Base-by-base conservation (phyloP, 768 basidiomycete species). In the Suillus tomentosus region DNA sequence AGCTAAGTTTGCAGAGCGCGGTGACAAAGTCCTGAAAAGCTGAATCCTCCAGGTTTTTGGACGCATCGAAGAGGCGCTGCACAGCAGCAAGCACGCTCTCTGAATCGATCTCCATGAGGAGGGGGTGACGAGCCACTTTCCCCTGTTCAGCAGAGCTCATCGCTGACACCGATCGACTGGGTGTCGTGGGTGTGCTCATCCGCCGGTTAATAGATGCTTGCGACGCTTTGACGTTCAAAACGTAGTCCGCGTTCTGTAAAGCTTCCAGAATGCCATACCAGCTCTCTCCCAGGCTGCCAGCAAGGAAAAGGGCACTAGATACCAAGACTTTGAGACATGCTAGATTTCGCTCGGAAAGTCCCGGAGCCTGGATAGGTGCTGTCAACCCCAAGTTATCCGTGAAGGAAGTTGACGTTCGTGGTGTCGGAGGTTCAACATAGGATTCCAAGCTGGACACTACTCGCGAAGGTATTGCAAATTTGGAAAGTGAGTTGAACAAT, bases 201-300 rank as follows among this genome's bases (percentile, higher is more conserved):
- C 75, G 79, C 27, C 72, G 71, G 2, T 68, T 72, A 5, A 72
- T 67, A 8, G 76, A 64, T 37, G 70, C 67, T 37, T 75, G 76
- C 1, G 76, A 77, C 3, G 81, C 86, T 75, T 87, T 90, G 69
- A 83, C 79, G 10, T 85, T 86, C 22, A 99, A 80, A 22, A 99
- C 92, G 69, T 95, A 95, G 70, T 96, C 95, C 8, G 96, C 96
- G 68, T 95, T 98, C 77, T 98, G 96, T 27, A 99, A 77, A 1
- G 91, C 87, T 71, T 98, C 96, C 60, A 99, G 80, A 10, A 98
- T 85, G 53, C 89, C 84, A 74, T 93, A 96, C 96, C 96, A 99
- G 65, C 91, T 94, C 64, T 88, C 84, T n/a, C 89, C 94, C 7
- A 97, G 83, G 63, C 89, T 90, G 0, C 92, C 92, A 0, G 94